Evolutionary conservation across 2,329 filamentous ascomycete species (phyloP), one percentile per base, ranked within the genome.

Genomic region (Colletotrichum plurivorum): DNA sequence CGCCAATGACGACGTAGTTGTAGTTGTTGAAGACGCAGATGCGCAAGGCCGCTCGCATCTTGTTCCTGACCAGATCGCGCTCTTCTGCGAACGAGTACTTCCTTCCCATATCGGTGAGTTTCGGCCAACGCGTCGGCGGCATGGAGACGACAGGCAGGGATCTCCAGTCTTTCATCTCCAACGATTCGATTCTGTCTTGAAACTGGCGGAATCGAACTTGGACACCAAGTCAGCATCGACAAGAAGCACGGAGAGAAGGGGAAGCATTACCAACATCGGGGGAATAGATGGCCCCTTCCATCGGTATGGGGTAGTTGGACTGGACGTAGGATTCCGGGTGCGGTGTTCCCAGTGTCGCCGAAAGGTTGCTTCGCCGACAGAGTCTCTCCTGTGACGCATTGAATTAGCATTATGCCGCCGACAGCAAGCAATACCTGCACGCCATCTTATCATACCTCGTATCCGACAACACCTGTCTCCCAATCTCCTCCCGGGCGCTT

Each of bases 401-500:
- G 13, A 41, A 56, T 68, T 51, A 68, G 45, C 48, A 5, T 18
- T 25, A 16, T n/a, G 53, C 48, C 12, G 31, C 25, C 54, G 1
- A 16, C 27, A 41, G 13, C 6, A 20, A 2, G 18, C 27, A 27
- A 13, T 12, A 20, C 20, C 49, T 20, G 15, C 16, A 15, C 12
- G 4, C 16, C 16, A 15, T 7, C n/a, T 43, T 25, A 18, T 22
- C 55, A 57, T 68, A 71, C 70, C 67, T 84, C 82, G 69, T 83
- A 83, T 41, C 82, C 82, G 3, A 81, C 77, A 13, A 81, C 84
- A 70, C 85, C 85, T 7, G 87, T 92, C 74, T 94, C 92, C 93
- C 93, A 95, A 76, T 94, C 92, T n/a, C 93, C 93, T 10, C 93
- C 93, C 0, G 92, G 87, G 45, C 91, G 85, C 76, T 91, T 92